Evolutionary conservation across 192 early-diverging fungal genomes (phyloP), one percentile per base, ranked within the genome.

Genomic region (Dissophora ornata): DNA sequence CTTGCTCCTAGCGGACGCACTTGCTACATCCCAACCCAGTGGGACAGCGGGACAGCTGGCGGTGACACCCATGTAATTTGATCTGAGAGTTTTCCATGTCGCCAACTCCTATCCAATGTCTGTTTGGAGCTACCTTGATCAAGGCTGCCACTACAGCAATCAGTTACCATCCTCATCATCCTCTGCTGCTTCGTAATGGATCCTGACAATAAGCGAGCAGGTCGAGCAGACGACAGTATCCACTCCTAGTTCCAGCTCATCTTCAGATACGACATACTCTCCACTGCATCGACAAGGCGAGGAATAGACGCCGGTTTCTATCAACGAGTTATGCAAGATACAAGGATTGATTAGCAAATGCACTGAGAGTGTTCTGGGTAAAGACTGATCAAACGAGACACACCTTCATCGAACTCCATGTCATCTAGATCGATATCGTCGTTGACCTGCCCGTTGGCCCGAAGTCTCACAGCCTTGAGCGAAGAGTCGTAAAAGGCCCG

Each of bases 351-450:
- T n/a, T n/a, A n/a, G n/a, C n/a, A n/a, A n/a, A n/a, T n/a, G n/a
- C n/a, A n/a, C n/a, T n/a, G n/a, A n/a, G n/a, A n/a, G n/a, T n/a
- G n/a, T n/a, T n/a, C n/a, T n/a, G n/a, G n/a, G n/a, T n/a, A n/a
- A n/a, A n/a, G n/a, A n/a, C n/a, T n/a, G n/a, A n/a, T n/a, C n/a
- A n/a, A 52, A 52, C 7, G 28, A 13, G 42, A 58, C 54, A 7
- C 11, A 41, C 82, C 79, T 62, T 90, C 85, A 52, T 90, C 81
- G 42, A 86, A 92, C 2, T 89, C 88, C 93, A 95, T 93, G 25
- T 92, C 91, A 60, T 95, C 93, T 57, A 95, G 61, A 75, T 93
- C 92, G 24, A 95, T 81, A 30, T 92, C 91, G 34, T 84, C 89
- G 60, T 91, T 86, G 34, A 93, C 87, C 3, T 87, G 85, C 15